Conservation (phyloP, 441 rosid species). For the Eruca vesicaria region DNA sequence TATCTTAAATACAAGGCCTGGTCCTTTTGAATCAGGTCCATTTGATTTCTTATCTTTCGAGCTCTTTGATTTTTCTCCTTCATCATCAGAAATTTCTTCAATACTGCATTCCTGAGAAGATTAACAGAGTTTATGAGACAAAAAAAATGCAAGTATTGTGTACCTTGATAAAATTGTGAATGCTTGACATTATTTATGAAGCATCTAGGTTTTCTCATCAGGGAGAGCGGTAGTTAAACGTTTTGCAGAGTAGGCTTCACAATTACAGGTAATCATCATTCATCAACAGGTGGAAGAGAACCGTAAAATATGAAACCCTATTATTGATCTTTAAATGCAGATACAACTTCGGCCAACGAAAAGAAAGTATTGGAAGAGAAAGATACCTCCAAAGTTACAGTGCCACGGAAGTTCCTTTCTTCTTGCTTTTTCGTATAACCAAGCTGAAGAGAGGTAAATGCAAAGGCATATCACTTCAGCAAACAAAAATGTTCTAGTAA, state of each 20-base stretch:
- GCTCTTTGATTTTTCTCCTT: conserved; percentile 60
- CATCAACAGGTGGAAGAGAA: conserved; percentile 6
- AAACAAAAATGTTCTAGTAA: background rate
- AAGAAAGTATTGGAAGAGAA: background rate
- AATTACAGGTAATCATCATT: background rate
- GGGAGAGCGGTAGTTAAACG: background rate
- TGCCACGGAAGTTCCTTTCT: conserved; percentile 70
- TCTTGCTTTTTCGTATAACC: conserved; percentile 80
- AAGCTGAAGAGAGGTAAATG: conserved; percentile 44
- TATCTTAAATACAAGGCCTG: conserved; percentile 54
- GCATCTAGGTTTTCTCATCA: background rate
- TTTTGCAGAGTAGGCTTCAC: background rate
- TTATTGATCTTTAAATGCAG: background rate
- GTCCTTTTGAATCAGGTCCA: conserved; percentile 64
- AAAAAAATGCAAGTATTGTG: conserved; percentile 2
- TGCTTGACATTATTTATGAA: background rate
- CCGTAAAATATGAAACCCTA: background rate
- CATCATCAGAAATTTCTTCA: conserved; percentile 67
- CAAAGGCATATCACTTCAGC: conserved; percentile 12
- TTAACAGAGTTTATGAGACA: conserved; percentile 18
- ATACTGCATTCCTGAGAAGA: conserved; percentile 65
- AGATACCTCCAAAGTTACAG: conserved; percentile 62
- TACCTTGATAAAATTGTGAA: background rate
- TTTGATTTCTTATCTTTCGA: conserved; percentile 71
- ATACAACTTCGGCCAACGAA: background rate